Evolutionary conservation across 2,329 filamentous ascomycete species (phyloP).

Genomic region (Trichoderma sp.): DNA sequence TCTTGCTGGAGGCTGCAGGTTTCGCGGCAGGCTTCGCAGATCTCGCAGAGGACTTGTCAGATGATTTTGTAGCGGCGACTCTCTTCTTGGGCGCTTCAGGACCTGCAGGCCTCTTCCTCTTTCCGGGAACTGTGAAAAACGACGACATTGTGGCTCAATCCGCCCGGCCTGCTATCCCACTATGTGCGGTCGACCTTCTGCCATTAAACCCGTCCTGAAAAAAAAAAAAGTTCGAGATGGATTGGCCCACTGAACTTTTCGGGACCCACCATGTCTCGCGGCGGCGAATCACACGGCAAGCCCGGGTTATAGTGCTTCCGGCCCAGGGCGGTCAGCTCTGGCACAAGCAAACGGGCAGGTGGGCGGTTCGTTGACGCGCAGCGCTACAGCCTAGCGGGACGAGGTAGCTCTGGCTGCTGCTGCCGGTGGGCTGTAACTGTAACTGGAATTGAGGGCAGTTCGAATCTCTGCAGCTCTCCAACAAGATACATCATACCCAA

Average conservation of each 20-base stretch:
- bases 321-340: conserved; percentile 35
- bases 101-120: conserved; percentile 73
- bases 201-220: conserved; percentile 24
- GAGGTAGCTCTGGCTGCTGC: conserved; percentile 15
- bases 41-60: conserved; percentile 41
- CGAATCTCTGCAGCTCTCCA: conserved; percentile 25
- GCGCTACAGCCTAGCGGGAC: conserved; percentile 40
- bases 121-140: conserved; percentile 91
- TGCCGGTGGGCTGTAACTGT: conserved; percentile 12
- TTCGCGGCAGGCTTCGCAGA: conserved; percentile 38
- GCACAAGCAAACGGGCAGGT: conserved; percentile 34
- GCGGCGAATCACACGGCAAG: conserved; percentile 29
- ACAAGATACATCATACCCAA: conserved; percentile 18
- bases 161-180: conserved; percentile 25
- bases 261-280: not conserved
- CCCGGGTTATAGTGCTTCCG: conserved; percentile 37
- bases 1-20: conserved; percentile 45
- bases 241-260: conserved; percentile 31
- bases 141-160: conserved; percentile 70
- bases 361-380: conserved; percentile 38
- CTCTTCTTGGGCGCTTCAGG: conserved; percentile 61
- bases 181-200: conserved; percentile 33
- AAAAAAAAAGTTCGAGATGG: conserved; percentile 44
- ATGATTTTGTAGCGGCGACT: conserved; percentile 49
- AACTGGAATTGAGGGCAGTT: not conserved